A percentile compares a stretch with the other conserved stretches of the same genome.
These are phyloP conservation scores for Miscanthus sacchariflorus DNA, from an alignment of 202 grass and related monocot genomes.

Conservation along the genomic window DNA sequence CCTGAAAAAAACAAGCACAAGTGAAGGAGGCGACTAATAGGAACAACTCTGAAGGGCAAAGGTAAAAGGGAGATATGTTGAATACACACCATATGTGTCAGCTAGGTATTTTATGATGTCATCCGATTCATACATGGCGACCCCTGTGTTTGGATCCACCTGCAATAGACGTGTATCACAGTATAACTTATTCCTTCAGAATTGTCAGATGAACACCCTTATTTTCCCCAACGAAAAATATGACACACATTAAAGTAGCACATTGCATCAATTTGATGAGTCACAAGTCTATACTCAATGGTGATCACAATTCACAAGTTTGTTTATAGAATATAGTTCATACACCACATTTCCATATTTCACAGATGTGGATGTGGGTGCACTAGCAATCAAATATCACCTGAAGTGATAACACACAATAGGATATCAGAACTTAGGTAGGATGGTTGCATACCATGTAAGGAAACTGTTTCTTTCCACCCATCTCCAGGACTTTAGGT, in stretches of 20 bases:
- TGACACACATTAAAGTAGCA: neutral
- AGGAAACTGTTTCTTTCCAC: slow-evolving; percentile 95
- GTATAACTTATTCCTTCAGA: neutral
- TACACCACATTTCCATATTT: neutral
- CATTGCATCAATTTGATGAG: neutral
- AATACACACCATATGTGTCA: slow-evolving; percentile 72
- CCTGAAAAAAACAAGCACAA: slow-evolving; percentile 65
- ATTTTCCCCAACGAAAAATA: neutral
- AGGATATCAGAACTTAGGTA: neutral
- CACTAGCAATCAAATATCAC: neutral
- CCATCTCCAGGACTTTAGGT: slow-evolving; percentile 81
- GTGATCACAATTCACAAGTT: slow-evolving; percentile 6
- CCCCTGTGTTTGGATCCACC: slow-evolving; percentile 95
- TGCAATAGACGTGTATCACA: slow-evolving; percentile 39
- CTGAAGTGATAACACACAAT: neutral
- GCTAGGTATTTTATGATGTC: slow-evolving; percentile 91
- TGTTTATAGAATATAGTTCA: slow-evolving; percentile 1
- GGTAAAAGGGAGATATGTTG: neutral
- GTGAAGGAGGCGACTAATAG: neutral
- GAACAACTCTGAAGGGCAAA: neutral
- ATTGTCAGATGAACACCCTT: neutral
- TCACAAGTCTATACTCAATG: neutral
- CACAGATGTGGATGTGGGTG: neutral
- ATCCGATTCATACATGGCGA: slow-evolving; percentile 98
- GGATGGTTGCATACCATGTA: slow-evolving; percentile 74